A percentile compares a stretch with the other conserved stretches of the same genome.
phyloP scores from a whole-genome alignment of 805 yeast genomes.

The Cyberlindnera bimundalis region DNA sequence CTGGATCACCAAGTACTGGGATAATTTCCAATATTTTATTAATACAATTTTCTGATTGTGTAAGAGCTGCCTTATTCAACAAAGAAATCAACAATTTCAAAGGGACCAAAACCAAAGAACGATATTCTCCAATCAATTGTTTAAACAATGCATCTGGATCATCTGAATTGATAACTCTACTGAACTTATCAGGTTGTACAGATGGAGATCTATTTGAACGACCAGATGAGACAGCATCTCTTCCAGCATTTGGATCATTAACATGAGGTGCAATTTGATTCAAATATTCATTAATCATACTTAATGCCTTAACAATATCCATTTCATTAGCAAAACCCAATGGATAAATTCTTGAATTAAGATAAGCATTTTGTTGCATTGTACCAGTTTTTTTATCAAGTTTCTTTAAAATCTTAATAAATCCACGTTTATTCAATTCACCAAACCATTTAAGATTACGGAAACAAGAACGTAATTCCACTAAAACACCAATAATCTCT shows the following conservation, averaged over 20 bases:
- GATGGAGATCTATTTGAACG: conserved; percentile 14
- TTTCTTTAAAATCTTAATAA: conserved; percentile 83
- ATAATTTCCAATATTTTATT: conserved; percentile 49
- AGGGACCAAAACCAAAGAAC: conserved; percentile 48
- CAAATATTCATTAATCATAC: conserved; percentile 48
- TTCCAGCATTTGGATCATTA: conserved; percentile 5
- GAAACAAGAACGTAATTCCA: conserved; percentile 71
- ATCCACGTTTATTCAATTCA: conserved; percentile 87
- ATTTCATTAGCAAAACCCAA: conserved; percentile 72
- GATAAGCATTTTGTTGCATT: conserved; percentile 49
- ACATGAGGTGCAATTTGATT: conserved; percentile 47
- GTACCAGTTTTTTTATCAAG: conserved; percentile 81
- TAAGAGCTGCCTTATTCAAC: conserved; percentile 60
- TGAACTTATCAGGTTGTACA: conserved; percentile 22
- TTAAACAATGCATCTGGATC: conserved; percentile 41
- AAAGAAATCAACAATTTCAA: conserved; percentile 55
- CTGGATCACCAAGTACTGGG: conserved; percentile 53
- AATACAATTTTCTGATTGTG: conserved; percentile 54
- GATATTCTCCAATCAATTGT: conserved; percentile 41
- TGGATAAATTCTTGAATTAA: conserved; percentile 66
- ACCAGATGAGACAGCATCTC: not conserved
- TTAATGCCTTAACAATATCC: conserved; percentile 53
- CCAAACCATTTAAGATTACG: conserved; percentile 92
- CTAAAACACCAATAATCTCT: conserved; percentile 61
- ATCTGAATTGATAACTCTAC: conserved; percentile 36